These are phyloP conservation scores for Cutaneotrichosporon cyanovorans DNA, from an alignment of 1,284 basidiomycete species.

Conservation along the genomic window DNA sequence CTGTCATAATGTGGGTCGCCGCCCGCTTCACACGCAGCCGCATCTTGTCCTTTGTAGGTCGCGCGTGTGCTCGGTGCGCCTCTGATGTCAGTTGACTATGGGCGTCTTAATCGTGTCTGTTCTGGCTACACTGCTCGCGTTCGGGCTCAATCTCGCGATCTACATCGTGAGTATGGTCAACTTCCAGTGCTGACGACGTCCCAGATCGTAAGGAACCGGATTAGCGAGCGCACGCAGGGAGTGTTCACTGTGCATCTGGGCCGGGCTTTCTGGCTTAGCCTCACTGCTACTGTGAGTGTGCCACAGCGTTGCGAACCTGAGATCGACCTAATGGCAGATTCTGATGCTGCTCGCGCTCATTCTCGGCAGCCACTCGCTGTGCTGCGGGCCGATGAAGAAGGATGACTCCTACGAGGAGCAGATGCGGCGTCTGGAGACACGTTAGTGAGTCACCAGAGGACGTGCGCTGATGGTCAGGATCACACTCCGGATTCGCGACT, in stretches of 20 bases:
- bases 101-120: not conserved
- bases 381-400: not conserved
- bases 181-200: not conserved
- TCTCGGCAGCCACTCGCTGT: not conserved
- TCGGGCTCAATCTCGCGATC: slow-evolving; percentile 22
- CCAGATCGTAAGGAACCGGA: slow-evolving; percentile 24
- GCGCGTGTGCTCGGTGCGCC: no score
- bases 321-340: no score
- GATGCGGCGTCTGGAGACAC: not conserved
- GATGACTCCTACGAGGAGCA: not conserved
- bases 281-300: slow-evolving; percentile 36
- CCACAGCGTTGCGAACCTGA: no score
- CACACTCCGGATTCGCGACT: no score
- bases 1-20: slow-evolving; percentile 24
- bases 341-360: not conserved
- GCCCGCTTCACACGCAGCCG: slow-evolving; percentile 19
- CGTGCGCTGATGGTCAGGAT: no score
- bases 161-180: slow-evolving; percentile 17
- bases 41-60: no score
- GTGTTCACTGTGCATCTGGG: slow-evolving; percentile 27
- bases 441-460: not conserved
- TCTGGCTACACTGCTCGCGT: not conserved
- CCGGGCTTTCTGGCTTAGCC: slow-evolving; percentile 34
- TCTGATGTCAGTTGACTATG: no score
- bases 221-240: slow-evolving; percentile 23